Evolutionary conservation across 306 rosid species (phyloP), one percentile per base, ranked within the genome.

Genomic region (Vigna mungo): DNA sequence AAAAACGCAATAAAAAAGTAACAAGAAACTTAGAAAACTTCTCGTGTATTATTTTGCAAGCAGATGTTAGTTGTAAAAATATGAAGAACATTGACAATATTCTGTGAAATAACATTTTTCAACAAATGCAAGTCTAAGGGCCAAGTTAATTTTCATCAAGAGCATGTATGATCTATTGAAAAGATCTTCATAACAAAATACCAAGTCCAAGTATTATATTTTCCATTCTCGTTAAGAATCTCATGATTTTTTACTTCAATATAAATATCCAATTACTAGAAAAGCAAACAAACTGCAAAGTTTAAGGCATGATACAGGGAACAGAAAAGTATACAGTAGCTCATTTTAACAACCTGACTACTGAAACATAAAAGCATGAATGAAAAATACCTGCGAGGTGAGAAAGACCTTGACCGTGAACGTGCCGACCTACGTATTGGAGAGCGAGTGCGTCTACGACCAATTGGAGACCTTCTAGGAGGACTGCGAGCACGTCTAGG

Each of bases 401-500:
- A 92, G 81, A 87, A 76, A 47, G 99, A 96, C 83, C 96, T 89
- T 4, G 98, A 91, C n/a, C 92, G 92, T 30, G 99, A 89, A 75
- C 94, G 90, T 71, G 71, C 89, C 77, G 90, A 73, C 84, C 99
- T 91, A 32, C 97, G 93, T 63, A 90, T 78, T 30, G 98, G 99
- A 79, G 99, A 90, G 68, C 97, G 97, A 80, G 88, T 90, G 9
- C 95, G 96, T 77, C 97, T 92, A 25, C 94, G 96, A 78, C 77
- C 66, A 15, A 89, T 72, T 51, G 99, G 98, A 86, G 99, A 91
- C 67, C 99, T 96, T 85, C 99, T 90, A 67, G 96, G 98, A 82
- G 98, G 99, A 82, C 97, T 96, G 30, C 96, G 97, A 83, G 83
- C 78, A 61, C 99, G 83, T 78, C 99, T 88, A 71, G 90, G 94